phyloP scores from a whole-genome alignment of 75 land plant species.

The Picea glauca region DNA sequence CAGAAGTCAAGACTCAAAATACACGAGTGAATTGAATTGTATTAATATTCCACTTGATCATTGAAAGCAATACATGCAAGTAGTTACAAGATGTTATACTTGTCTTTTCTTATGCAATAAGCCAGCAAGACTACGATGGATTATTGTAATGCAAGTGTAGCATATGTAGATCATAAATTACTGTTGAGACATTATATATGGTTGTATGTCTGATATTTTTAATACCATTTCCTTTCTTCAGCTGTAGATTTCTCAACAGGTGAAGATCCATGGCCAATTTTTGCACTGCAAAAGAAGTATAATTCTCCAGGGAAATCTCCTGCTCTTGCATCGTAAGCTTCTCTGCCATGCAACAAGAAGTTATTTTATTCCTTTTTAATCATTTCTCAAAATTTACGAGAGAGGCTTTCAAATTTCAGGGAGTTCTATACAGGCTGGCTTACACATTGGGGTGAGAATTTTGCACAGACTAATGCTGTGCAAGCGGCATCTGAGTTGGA shows the following conservation, averaged over 20 bases:
- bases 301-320: slow-evolving; percentile 90
- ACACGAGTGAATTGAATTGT: not conserved
- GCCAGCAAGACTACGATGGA: not conserved
- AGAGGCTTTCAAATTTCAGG: slow-evolving; percentile 29
- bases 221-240: slow-evolving; percentile 16
- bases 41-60: not conserved
- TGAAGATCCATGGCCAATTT: slow-evolving; percentile 68
- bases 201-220: not conserved
- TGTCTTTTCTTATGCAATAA: not conserved
- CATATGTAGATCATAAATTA: not conserved
- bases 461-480: slow-evolving; percentile 54
- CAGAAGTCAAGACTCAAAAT: not conserved
- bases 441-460: slow-evolving; percentile 85
- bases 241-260: slow-evolving; percentile 93
- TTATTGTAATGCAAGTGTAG: not conserved
- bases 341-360: not conserved
- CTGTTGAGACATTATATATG: too few species aligned
- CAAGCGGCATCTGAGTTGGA: slow-evolving; percentile 53
- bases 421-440: slow-evolving; percentile 98
- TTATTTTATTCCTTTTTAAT: not conserved
- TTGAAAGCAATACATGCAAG: not conserved
- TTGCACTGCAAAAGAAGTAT: slow-evolving; percentile 70
- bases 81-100: not conserved
- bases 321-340: slow-evolving; percentile 70
- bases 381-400: not conserved